Percentiles rank a stretch among this genome's conserved stretches.
Evolutionary conservation across 176 grass and related monocot species (phyloP).

Genomic region (Poa pratensis): DNA sequence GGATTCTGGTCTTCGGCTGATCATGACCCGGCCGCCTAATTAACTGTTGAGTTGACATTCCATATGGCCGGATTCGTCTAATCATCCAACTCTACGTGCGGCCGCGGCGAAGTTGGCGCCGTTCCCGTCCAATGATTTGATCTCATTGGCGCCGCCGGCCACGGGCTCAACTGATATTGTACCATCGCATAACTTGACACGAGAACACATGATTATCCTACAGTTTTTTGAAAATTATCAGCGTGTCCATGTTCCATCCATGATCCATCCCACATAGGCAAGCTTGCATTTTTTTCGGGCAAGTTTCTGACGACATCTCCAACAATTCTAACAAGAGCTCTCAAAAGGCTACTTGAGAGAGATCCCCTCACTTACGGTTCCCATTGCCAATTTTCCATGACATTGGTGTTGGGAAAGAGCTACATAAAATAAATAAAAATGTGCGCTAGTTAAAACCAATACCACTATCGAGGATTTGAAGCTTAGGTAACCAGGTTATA

Average conservation of each 20-base stretch:
- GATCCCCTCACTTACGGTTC: too few species aligned
- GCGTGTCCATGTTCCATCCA: background rate
- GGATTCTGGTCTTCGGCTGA: background rate
- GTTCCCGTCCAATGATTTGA: constrained; percentile 44
- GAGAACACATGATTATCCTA: background rate
- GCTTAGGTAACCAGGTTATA: too few species aligned
- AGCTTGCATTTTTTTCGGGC: background rate
- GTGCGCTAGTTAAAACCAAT: too few species aligned
- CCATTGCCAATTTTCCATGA: too few species aligned
- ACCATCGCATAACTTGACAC: background rate
- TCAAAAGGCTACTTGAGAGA: too few species aligned
- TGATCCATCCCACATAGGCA: background rate
- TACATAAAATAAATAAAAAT: too few species aligned
- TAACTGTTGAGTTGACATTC: constrained; percentile 34
- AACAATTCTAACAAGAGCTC: too few species aligned
- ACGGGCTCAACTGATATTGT: constrained; percentile 4
- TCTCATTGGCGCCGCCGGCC: background rate
- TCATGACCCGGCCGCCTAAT: constrained; percentile 24
- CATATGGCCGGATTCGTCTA: constrained; percentile 9
- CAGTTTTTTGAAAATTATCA: background rate
- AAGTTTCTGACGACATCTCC: background rate
- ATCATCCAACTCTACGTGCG: constrained; percentile 39
- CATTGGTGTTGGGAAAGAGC: too few species aligned
- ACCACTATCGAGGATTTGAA: too few species aligned
- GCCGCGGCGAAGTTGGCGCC: constrained; percentile 40